Conservation (phyloP, 1,284 basidiomycete genomes). For the Macrocybe sp. region DNA sequence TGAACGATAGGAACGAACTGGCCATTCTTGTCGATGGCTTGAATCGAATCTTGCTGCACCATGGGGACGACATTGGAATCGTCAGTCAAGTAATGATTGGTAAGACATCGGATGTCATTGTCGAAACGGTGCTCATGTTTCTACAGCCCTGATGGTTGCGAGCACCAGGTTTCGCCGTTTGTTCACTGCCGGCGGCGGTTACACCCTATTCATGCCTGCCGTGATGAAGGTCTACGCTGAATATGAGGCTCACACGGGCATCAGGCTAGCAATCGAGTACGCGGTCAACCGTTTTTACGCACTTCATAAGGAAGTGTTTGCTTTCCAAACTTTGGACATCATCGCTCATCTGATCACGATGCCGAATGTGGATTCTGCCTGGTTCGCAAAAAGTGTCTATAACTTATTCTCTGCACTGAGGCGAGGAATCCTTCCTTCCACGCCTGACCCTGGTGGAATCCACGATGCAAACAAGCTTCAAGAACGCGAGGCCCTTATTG, state of each 20-base stretch:
- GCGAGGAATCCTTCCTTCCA: slow-evolving; percentile 29
- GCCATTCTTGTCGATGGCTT: slow-evolving; percentile 65
- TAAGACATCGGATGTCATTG: slow-evolving; percentile 26
- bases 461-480: slow-evolving; percentile 60
- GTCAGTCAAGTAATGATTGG: slow-evolving; percentile 69
- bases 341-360: slow-evolving; percentile 51
- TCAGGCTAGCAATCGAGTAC: slow-evolving; percentile 69
- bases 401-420: slow-evolving; percentile 52
- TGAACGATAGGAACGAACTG: slow-evolving; percentile 72
- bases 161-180: slow-evolving; percentile 73
- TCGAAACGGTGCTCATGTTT: background rate
- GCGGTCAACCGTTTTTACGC: slow-evolving; percentile 70
- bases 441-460: slow-evolving; percentile 62
- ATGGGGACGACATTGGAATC: slow-evolving; percentile 69
- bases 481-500: slow-evolving; percentile 69
- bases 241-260: slow-evolving; percentile 46
- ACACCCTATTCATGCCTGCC: slow-evolving; percentile 67
- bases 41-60: slow-evolving; percentile 58
- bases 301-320: slow-evolving; percentile 69
- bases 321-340: slow-evolving; percentile 70
- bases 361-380: slow-evolving; percentile 41
- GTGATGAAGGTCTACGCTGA: slow-evolving; percentile 67
- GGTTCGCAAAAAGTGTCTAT: slow-evolving; percentile 49
- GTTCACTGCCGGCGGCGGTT: slow-evolving; percentile 68
- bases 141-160: slow-evolving; percentile 59